phyloP scores from a whole-genome alignment of 768 basidiomycete genomes.

The Suillus subalutaceus region DNA sequence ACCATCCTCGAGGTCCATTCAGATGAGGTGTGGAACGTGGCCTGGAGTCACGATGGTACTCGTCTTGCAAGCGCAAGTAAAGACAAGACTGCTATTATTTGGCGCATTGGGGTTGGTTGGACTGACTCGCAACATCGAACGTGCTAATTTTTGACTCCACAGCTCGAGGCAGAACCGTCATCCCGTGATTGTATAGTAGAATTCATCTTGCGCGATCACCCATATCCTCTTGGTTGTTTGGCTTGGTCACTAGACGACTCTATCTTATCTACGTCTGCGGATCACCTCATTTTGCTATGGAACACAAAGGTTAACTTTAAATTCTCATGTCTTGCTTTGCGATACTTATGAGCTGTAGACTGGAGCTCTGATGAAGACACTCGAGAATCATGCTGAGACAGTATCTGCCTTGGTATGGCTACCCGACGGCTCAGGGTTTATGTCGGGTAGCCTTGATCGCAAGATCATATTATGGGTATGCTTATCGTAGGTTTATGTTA shows the following conservation, averaged over 20 bases:
- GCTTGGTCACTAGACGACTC: conserved; percentile 94
- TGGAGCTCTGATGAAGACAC: conserved; percentile 65
- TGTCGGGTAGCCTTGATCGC: conserved; percentile 87
- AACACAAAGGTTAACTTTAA: conserved; percentile 71
- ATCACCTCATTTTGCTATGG: conserved; percentile 86
- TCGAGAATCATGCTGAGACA: conserved; percentile 76
- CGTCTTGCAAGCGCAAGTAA: conserved; percentile 87
- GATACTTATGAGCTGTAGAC: conserved; percentile 50
- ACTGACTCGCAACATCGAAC: conserved; percentile 18
- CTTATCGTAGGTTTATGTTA: conserved; percentile 15
- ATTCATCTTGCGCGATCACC: conserved; percentile 72
- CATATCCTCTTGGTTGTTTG: conserved; percentile 75
- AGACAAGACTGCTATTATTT: conserved; percentile 88
- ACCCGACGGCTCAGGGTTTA: conserved; percentile 86
- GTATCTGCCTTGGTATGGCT: conserved; percentile 89
- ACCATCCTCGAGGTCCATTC: conserved; percentile 83
- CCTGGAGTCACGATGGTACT: conserved; percentile 90
- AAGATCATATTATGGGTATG: conserved; percentile 84
- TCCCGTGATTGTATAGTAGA: conserved; percentile 63
- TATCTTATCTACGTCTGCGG: conserved; percentile 81
- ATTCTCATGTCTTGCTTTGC: conserved; percentile 10
- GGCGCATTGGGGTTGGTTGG: conserved; percentile 75
- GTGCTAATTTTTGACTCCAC: conserved; percentile 20
- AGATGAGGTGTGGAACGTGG: conserved; percentile 95
- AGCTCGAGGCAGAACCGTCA: conserved; percentile 52